Percentiles rank a stretch among this genome's conserved stretches.
phyloP scores from a whole-genome alignment of 1,284 basidiomycete species.

The Gastroboletus turbinatus region DNA sequence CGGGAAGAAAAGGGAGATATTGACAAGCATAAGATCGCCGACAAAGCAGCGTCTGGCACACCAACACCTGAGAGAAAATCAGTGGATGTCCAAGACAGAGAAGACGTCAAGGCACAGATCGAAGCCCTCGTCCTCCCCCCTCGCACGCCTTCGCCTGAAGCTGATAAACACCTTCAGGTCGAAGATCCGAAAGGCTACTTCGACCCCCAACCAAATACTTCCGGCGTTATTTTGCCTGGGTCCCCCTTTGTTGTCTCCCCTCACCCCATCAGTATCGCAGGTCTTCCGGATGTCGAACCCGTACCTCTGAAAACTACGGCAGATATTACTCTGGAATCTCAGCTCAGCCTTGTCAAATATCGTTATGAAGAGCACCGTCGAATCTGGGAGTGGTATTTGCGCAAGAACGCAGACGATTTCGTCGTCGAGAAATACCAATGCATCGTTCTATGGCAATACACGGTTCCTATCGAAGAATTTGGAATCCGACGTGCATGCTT shows the following conservation, averaged over 20 bases:
- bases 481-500: constrained; percentile 68
- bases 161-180: constrained; percentile 20
- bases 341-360: constrained; percentile 68
- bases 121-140: constrained; percentile 60
- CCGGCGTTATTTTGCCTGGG: constrained; percentile 25
- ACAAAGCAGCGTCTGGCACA: constrained; percentile 24
- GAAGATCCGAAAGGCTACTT: constrained; percentile 43
- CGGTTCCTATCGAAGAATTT: constrained; percentile 68
- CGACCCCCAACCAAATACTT: constrained; percentile 37
- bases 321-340: constrained; percentile 73
- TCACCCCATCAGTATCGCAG: constrained; percentile 17
- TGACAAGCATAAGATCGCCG: constrained; percentile 40
- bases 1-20: constrained; percentile 65
- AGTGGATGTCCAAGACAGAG: constrained; percentile 32
- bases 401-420: constrained; percentile 80
- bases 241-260: constrained; percentile 30
- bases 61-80: constrained; percentile 29
- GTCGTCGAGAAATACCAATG: constrained; percentile 93
- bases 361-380: constrained; percentile 83
- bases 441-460: constrained; percentile 76
- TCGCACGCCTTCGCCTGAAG: constrained; percentile 43
- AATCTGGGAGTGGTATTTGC: constrained; percentile 90
- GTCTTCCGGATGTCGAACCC: constrained; percentile 39
- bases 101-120: constrained; percentile 68
- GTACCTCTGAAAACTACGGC: constrained; percentile 48